A percentile compares a stretch with the other conserved stretches of the same genome.
These are phyloP conservation scores for Debaryomyces hansenii DNA, from an alignment of 805 yeast genomes.

Conservation along the genomic window DNA sequence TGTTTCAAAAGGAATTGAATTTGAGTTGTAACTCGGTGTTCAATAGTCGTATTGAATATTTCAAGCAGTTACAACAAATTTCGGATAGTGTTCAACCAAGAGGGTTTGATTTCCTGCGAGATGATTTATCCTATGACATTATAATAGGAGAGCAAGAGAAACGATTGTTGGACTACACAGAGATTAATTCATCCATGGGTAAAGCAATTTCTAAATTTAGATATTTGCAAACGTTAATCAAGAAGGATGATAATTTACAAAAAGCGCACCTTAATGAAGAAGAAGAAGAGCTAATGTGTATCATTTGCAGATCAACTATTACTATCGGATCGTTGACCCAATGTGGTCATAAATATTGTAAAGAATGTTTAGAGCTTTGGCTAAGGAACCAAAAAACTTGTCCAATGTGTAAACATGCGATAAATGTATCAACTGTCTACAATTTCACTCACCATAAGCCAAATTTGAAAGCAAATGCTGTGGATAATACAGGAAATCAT, in stretches of 20 bases:
- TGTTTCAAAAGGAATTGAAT: constrained; percentile 48
- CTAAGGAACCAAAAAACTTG: constrained; percentile 55
- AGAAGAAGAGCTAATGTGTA: constrained; percentile 55
- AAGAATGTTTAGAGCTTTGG: constrained; percentile 80
- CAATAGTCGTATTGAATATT: constrained; percentile 80
- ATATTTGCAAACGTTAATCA: constrained; percentile 29
- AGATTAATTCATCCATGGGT: constrained; percentile 15
- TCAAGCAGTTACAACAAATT: constrained; percentile 77
- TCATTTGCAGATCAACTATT: constrained; percentile 74
- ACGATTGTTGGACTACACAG: not conserved
- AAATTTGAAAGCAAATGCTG: constrained; percentile 48
- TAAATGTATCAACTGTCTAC: constrained; percentile 57
- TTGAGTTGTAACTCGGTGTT: constrained; percentile 61
- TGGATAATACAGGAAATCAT: constrained; percentile 16
- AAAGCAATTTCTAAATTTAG: constrained; percentile 34
- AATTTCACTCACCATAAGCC: constrained; percentile 63
- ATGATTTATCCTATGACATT: constrained; percentile 11
- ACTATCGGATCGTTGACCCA: constrained; percentile 76
- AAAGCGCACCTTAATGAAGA: constrained; percentile 10
- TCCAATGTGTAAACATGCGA: constrained; percentile 73
- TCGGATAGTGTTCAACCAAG: constrained; percentile 74
- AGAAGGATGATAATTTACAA: constrained; percentile 2
- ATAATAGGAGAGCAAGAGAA: not conserved
- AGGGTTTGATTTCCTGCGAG: constrained; percentile 12
- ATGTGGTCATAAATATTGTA: constrained; percentile 93